Percentiles rank a stretch among this genome's conserved stretches.
phyloP scores from a whole-genome alignment of 1,284 basidiomycete genomes.

The Ceratobasidium sp. region DNA sequence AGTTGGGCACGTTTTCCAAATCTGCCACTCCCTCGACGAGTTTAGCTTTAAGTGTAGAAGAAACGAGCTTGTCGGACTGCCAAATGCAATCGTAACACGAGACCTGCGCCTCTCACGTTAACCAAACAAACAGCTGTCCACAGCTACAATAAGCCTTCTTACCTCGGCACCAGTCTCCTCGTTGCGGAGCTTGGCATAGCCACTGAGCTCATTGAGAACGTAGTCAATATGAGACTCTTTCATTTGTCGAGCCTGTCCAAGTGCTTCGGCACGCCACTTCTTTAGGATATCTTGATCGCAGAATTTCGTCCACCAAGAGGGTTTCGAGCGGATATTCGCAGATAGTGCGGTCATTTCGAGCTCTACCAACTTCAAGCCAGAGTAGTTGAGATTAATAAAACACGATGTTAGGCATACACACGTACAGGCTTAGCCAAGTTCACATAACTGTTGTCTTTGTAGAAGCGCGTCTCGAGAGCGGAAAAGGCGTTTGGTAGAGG shows the following conservation, averaged over 20 bases:
- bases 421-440: conserved; percentile 11
- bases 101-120: conserved; percentile 56
- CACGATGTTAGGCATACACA: background rate
- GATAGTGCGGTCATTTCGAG: conserved; percentile 67
- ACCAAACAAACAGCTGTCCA: too few species aligned
- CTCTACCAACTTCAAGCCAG: conserved; percentile 61
- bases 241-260: conserved; percentile 56
- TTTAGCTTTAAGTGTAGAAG: conserved; percentile 40
- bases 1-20: conserved; percentile 52
- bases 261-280: conserved; percentile 59
- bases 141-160: background rate
- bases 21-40: conserved; percentile 52
- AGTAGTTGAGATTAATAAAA: background rate
- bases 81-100: conserved; percentile 71
- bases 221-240: conserved; percentile 65
- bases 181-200: conserved; percentile 65
- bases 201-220: conserved; percentile 66
- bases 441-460: background rate
- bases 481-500: conserved; percentile 24
- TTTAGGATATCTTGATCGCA: conserved; percentile 55
- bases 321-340: conserved; percentile 61
- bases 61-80: conserved; percentile 61
- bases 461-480: background rate
- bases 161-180: conserved; percentile 59
- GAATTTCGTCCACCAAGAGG: conserved; percentile 62